These are phyloP conservation scores for Diddensiella santjacobensis DNA, from an alignment of 805 yeast species.

Conservation along the genomic window DNA sequence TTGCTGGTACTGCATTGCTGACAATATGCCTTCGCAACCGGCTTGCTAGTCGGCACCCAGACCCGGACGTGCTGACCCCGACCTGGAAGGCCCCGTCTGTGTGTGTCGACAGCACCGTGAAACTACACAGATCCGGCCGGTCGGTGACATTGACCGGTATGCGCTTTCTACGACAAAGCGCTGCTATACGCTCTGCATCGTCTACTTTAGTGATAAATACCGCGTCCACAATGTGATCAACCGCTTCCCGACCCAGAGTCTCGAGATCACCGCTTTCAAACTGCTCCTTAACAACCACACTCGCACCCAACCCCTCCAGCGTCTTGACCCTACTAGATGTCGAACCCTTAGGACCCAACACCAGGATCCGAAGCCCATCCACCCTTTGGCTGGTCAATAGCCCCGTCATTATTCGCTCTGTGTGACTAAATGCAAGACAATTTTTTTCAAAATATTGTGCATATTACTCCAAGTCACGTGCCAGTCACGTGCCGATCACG, in stretches of 20 bases:
- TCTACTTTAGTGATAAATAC: constrained; percentile 55
- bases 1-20: constrained; percentile 53
- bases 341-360: constrained; percentile 42
- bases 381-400: constrained; percentile 20
- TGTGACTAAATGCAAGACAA: no score
- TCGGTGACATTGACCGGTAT: constrained; percentile 83
- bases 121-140: constrained; percentile 65
- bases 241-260: constrained; percentile 57
- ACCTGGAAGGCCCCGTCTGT: constrained; percentile 70
- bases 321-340: constrained; percentile 41
- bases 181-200: constrained; percentile 41
- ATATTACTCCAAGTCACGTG: no score
- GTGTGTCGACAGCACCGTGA: constrained; percentile 69
- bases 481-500: no score
- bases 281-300: background rate
- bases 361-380: constrained; percentile 42
- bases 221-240: constrained; percentile 64
- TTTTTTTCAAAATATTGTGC: no score
- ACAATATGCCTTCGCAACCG: constrained; percentile 73
- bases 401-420: constrained; percentile 10
- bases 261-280: constrained; percentile 41
- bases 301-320: constrained; percentile 27
- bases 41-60: constrained; percentile 83
- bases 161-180: constrained; percentile 54
- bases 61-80: constrained; percentile 81